Percentiles rank a stretch among this genome's conserved stretches.
Conservation (phyloP, 2,329 filamentous ascomycete species). For the Aspergillus fijiensis region DNA sequence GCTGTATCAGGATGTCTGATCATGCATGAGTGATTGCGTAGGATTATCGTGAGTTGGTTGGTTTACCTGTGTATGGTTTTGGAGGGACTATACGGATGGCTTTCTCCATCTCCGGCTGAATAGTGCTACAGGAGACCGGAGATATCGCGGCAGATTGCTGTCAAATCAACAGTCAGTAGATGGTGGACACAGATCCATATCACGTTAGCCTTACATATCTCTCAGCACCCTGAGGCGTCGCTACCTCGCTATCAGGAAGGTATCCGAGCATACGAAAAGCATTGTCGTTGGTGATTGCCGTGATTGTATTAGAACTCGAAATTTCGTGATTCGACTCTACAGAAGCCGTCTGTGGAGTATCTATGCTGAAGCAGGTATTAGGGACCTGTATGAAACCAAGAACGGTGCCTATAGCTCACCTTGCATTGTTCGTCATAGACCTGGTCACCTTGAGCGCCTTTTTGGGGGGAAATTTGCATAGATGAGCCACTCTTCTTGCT, state of each 20-base stretch:
- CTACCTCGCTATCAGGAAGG: slow-evolving; percentile 9
- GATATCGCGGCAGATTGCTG: slow-evolving; percentile 8
- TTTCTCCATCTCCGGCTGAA: slow-evolving; percentile 34
- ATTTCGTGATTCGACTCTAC: background rate
- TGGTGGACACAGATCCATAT: too few species aligned
- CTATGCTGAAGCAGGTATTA: background rate
- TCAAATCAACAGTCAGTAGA: background rate
- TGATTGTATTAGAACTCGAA: background rate
- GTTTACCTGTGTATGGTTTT: slow-evolving; percentile 41
- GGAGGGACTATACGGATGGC: slow-evolving; percentile 35
- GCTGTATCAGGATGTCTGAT: slow-evolving; percentile 49
- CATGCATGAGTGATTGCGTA: slow-evolving; percentile 1
- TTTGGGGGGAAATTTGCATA: slow-evolving; percentile 47
- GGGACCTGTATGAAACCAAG: background rate
- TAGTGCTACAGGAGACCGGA: slow-evolving; percentile 2
- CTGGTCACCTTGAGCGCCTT: slow-evolving; percentile 21
- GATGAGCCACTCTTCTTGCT: slow-evolving; percentile 49
- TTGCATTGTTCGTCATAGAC: slow-evolving; percentile 7
- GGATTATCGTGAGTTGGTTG: background rate
- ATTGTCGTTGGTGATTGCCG: slow-evolving; percentile 3
- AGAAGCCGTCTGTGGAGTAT: background rate
- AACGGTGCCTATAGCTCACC: slow-evolving; percentile 9
- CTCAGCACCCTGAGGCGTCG: background rate
- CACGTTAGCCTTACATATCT: background rate
- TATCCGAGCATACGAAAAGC: slow-evolving; percentile 22